Percentiles rank a stretch among this genome's conserved stretches.
Evolutionary conservation across 345 rosid species (phyloP).

Genomic region (Nasturtium officinale): DNA sequence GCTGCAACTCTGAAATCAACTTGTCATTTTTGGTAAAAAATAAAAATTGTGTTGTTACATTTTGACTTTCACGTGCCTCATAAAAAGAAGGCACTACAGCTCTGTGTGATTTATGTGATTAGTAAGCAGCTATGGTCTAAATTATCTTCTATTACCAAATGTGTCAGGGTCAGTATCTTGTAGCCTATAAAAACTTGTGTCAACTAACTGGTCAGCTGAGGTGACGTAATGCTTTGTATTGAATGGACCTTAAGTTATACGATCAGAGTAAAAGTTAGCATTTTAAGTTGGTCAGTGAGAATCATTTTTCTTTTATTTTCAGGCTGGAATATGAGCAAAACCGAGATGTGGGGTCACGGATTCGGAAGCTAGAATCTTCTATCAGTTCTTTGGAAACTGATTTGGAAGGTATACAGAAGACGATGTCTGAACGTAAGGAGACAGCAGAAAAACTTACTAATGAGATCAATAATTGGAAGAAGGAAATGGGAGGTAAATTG

Average conservation of each 20-base stretch:
- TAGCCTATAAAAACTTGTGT: constrained; percentile 14
- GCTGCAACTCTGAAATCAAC: constrained; percentile 10
- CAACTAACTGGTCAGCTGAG: no score
- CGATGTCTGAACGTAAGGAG: constrained; percentile 66
- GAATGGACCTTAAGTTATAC: no score
- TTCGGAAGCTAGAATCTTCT: constrained; percentile 79
- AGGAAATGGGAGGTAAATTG: constrained; percentile 70
- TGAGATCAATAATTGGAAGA: constrained; percentile 75
- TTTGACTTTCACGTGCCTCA: constrained; percentile 5
- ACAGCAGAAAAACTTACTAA: constrained; percentile 58
- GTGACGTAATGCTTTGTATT: no score
- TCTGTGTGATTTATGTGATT: constrained; percentile 21
- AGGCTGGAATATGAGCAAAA: constrained; percentile 95
- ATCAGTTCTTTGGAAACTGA: constrained; percentile 66
- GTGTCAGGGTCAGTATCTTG: constrained; percentile 14
- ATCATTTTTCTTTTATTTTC: constrained; percentile 25
- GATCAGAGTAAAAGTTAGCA: no score
- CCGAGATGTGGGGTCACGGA: constrained; percentile 85
- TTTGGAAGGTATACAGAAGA: constrained; percentile 57
- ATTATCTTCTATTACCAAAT: constrained; percentile 21
- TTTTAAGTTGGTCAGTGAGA: neutral
- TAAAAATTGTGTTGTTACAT: constrained; percentile 22
- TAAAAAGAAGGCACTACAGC: constrained; percentile 26
- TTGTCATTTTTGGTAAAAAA: constrained; percentile 11
- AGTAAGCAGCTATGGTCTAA: constrained; percentile 17